A percentile compares a stretch with the other conserved stretches of the same genome.
These are phyloP conservation scores for Pelargonium australe DNA, from an alignment of 441 rosid species.

Conservation along the genomic window DNA sequence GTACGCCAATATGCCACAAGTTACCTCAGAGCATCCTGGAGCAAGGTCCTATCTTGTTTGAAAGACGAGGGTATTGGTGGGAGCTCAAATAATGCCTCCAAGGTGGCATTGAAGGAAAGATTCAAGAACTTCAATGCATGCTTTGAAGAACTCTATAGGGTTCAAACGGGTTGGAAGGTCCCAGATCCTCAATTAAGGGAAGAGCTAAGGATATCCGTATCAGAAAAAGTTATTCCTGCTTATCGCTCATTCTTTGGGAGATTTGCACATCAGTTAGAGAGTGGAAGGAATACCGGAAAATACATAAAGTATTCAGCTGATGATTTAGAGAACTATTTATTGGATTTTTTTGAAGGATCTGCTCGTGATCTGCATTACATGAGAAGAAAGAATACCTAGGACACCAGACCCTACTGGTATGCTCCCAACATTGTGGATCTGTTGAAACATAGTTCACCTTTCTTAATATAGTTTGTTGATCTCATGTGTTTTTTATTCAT, in stretches of 20 bases:
- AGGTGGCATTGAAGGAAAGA: conserved; percentile 72
- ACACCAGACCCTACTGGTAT: conserved; percentile 31
- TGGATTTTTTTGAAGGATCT: conserved; percentile 80
- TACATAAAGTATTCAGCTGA: conserved; percentile 91
- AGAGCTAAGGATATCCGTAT: conserved; percentile 85
- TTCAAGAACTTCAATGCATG: conserved; percentile 84
- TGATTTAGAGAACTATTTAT: conserved; percentile 71
- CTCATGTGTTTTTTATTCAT: conserved; percentile 22
- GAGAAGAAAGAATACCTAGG: conserved; percentile 62
- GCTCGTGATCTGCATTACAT: conserved; percentile 72
- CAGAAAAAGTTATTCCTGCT: conserved; percentile 85
- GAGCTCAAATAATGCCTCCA: conserved; percentile 58
- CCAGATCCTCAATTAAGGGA: conserved; percentile 94
- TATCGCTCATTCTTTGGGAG: conserved; percentile 83
- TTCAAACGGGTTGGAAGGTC: conserved; percentile 94
- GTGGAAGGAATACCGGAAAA: conserved; percentile 79
- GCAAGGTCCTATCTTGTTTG: conserved; percentile 62
- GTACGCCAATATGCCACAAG: conserved; percentile 75
- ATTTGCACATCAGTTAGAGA: conserved; percentile 71
- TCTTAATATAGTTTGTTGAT: conserved; percentile 28
- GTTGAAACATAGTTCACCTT: conserved; percentile 23
- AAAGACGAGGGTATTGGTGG: conserved; percentile 80
- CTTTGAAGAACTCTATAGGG: conserved; percentile 79
- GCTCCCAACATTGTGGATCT: conserved; percentile 13
- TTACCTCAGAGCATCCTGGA: conserved; percentile 90